Evolutionary conservation across 768 basidiomycete genomes (phyloP).

Genomic region (Trametes villosa): DNA sequence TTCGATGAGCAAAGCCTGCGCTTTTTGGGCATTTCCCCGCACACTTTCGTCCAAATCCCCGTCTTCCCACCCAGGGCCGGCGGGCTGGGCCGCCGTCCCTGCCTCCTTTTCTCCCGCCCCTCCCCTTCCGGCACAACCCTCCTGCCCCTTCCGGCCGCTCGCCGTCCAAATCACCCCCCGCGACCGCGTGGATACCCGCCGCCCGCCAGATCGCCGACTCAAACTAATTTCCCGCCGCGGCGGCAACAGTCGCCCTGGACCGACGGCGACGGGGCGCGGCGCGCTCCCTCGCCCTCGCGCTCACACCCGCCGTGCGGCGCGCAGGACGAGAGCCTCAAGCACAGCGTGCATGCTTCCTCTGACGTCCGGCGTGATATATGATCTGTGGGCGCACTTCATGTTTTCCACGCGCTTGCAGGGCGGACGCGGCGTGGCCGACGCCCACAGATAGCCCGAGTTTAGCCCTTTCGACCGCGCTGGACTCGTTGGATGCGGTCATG

Average conservation of each 20-base stretch:
- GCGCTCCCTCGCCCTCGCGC: background rate
- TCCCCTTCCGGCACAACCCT: conserved; percentile 6
- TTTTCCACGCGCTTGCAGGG: conserved; percentile 15
- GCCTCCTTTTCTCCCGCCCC: conserved; percentile 10
- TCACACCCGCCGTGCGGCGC: background rate
- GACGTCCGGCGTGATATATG: conserved; percentile 23
- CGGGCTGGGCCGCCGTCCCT: conserved; percentile 4
- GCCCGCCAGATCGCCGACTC: conserved; percentile 20
- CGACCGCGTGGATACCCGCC: conserved; percentile 18
- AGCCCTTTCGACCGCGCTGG: background rate
- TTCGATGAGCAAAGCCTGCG: conserved; percentile 55
- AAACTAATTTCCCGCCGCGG: conserved; percentile 23
- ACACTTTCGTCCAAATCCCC: conserved; percentile 16
- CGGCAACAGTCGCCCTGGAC: conserved; percentile 16
- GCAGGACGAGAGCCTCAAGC: background rate
- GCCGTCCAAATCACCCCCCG: conserved; percentile 6
- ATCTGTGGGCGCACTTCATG: conserved; percentile 17
- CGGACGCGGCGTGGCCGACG: conserved; percentile 18
- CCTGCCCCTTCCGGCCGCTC: conserved; percentile 2
- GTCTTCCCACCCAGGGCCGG: conserved; percentile 15
- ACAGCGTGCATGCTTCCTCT: background rate
- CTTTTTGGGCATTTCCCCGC: conserved; percentile 40
- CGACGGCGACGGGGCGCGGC: conserved; percentile 13
- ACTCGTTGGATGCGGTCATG: conserved; percentile 1
- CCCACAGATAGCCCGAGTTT: conserved; percentile 9